These are phyloP conservation scores for Phoenix dactylifera DNA, from an alignment of 176 grass and related monocot species.

Conservation along the genomic window DNA sequence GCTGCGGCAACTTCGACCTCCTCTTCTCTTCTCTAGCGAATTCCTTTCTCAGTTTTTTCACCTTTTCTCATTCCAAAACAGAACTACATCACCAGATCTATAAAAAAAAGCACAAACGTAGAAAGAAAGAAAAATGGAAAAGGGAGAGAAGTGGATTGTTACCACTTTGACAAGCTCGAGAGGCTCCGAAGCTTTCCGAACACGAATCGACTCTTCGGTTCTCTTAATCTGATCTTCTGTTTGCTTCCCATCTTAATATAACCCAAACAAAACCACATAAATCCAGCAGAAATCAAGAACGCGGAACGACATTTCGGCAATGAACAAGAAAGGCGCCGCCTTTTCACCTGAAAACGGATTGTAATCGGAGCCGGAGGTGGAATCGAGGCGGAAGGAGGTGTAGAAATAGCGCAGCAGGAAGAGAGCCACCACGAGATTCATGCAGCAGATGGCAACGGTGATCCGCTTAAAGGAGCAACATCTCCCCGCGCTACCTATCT, in stretches of 20 bases:
- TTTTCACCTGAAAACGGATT: constrained; percentile 8
- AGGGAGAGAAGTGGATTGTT: background rate
- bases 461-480: constrained; percentile 67
- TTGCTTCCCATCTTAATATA: background rate
- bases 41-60: constrained; percentile 51
- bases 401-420: constrained; percentile 70
- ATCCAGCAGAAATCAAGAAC: constrained; percentile 10
- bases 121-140: constrained; percentile 9
- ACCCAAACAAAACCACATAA: constrained; percentile 11
- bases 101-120: background rate
- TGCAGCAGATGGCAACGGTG: constrained; percentile 64
- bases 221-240: constrained; percentile 60
- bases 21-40: constrained; percentile 39
- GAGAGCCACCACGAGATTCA: constrained; percentile 62
- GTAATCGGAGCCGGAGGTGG: background rate
- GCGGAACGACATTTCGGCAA: background rate
- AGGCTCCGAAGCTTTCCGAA: constrained; percentile 50
- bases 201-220: constrained; percentile 74
- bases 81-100: background rate
- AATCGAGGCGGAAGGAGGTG: constrained; percentile 10
- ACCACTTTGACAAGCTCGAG: constrained; percentile 72
- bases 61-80: constrained; percentile 28
- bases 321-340: constrained; percentile 9
- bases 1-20: constrained; percentile 42
- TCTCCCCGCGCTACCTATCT: constrained; percentile 9